These are phyloP conservation scores for Sphenostylis stenocarpa DNA, from an alignment of 306 rosid species.

Conservation along the genomic window DNA sequence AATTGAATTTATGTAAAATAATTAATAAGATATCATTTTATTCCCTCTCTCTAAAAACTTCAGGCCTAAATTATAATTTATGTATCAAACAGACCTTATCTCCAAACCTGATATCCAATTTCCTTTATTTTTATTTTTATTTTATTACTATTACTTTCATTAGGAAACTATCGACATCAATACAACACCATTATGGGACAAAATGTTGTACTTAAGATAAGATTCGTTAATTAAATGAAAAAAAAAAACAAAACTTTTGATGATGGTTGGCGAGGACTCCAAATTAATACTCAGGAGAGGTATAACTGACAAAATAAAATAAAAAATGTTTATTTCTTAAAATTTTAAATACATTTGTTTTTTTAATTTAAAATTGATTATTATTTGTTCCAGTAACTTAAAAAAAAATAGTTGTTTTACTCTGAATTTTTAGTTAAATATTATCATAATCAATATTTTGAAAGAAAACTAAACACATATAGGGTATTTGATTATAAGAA, in stretches of 20 bases:
- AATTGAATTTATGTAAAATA: background rate
- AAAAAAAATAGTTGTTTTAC: too few relatives aligned
- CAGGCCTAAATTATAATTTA: constrained; percentile 11
- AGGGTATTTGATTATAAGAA: too few relatives aligned
- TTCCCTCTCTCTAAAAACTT: background rate
- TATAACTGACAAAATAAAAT: too few relatives aligned
- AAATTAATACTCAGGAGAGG: background rate
- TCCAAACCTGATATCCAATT: background rate
- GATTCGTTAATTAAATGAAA: constrained; percentile 7
- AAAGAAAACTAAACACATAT: too few relatives aligned
- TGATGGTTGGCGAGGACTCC: background rate
- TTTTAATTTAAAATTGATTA: too few relatives aligned
- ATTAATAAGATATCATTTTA: background rate
- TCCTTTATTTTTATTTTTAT: background rate
- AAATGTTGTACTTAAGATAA: constrained; percentile 1
- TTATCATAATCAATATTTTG: too few relatives aligned
- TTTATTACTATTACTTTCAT: background rate
- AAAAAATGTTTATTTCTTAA: too few relatives aligned
- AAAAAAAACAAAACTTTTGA: background rate
- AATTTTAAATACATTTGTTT: too few relatives aligned
- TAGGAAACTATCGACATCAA: constrained; percentile 10
- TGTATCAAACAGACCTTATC: background rate
- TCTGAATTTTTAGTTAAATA: too few relatives aligned
- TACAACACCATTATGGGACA: background rate
- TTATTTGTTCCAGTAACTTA: too few relatives aligned